Evolutionary conservation across 352 stramenopile genomes (phyloP), one percentile per base, ranked within the genome.

Genomic region (Globisporangium ultimum): DNA sequence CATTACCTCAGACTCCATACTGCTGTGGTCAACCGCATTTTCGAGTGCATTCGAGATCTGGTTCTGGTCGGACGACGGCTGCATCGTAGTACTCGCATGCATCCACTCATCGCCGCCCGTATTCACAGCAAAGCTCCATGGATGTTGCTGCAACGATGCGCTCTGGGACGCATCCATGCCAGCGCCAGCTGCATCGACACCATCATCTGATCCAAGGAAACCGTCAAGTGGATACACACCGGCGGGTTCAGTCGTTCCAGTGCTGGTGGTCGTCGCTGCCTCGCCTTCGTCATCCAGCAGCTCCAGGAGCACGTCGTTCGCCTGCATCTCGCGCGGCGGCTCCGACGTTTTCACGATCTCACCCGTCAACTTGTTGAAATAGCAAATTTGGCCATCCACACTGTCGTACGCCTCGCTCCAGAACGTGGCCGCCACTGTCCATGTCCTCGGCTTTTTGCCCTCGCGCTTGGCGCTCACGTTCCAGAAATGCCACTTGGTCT

Each of bases 401-500:
- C 70, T 84, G 59, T 91, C 76, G 59, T 91, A 91, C 34, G 71
- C 80, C 53, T 93, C 84, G 40, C 67, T 83, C 84, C 84, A 93
- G 48, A 75, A 91, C n/a, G 68, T 80, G 38, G 78, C 75, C 34
- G 73, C 70, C 21, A 89, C 47, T 38, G 77, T 89, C 66, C 70
- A 91, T 45, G 76, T 79, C 12, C 45, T 70, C 7, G 76, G 71
- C 48, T 69, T 55, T 9, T 66, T 64, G 28, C 68, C 72, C 50
- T 76, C 58, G 10, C 48, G 52, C 18, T 88, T 79, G 8, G 76
- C 68, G 41, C 62, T 9, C 11, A 78, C 18, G 53, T 93, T 93
- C 80, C 78, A 89, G n/a, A 58, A 71, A 51, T 93, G 84, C 84
- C 84, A 93, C 58, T 89, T 87, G n/a, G 81, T 90, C 38, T 69